A percentile compares a stretch with the other conserved stretches of the same genome.
These are phyloP conservation scores for Pogostemon cablin DNA, from an alignment of 257 asterid species.

Conservation along the genomic window DNA sequence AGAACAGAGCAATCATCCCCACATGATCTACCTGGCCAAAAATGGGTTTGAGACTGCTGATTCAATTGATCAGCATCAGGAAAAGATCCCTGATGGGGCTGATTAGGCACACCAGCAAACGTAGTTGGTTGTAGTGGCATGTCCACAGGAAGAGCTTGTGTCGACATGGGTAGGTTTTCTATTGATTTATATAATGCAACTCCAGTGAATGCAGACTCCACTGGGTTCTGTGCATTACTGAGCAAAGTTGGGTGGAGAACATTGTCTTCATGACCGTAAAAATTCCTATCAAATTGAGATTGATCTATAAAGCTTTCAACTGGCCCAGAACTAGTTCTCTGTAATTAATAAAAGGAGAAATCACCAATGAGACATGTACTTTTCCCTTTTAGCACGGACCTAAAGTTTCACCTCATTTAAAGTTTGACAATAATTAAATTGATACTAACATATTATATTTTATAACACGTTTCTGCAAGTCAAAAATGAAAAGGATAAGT, in stretches of 20 bases:
- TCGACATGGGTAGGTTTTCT: conserved; percentile 45
- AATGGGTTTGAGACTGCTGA: conserved; percentile 46
- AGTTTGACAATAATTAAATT: neutral
- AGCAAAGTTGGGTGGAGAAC: conserved; percentile 45
- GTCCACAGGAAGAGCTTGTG: conserved; percentile 48
- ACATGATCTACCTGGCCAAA: conserved; percentile 54
- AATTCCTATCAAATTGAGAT: conserved; percentile 47
- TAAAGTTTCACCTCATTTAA: conserved; percentile 3
- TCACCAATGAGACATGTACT: conserved; percentile 22
- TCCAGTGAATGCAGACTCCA: conserved; percentile 53
- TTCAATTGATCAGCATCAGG: conserved; percentile 52
- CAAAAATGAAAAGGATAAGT: neutral
- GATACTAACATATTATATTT: neutral
- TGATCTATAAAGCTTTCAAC: conserved; percentile 63
- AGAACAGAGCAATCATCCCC: conserved; percentile 51
- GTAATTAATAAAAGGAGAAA: conserved; percentile 37
- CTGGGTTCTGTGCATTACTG: conserved; percentile 49
- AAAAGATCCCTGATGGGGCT: conserved; percentile 49
- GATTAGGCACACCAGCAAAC: conserved; percentile 53
- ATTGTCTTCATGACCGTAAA: conserved; percentile 59
- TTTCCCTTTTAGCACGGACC: conserved; percentile 5
- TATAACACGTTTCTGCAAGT: conserved; percentile 14
- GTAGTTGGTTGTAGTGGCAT: conserved; percentile 49
- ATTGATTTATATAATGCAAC: conserved; percentile 44
- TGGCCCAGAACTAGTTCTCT: conserved; percentile 61